Percentiles rank a stretch among this genome's conserved stretches.
Conservation (phyloP, 176 grass and related monocot species). For the Luzula sylvatica region DNA sequence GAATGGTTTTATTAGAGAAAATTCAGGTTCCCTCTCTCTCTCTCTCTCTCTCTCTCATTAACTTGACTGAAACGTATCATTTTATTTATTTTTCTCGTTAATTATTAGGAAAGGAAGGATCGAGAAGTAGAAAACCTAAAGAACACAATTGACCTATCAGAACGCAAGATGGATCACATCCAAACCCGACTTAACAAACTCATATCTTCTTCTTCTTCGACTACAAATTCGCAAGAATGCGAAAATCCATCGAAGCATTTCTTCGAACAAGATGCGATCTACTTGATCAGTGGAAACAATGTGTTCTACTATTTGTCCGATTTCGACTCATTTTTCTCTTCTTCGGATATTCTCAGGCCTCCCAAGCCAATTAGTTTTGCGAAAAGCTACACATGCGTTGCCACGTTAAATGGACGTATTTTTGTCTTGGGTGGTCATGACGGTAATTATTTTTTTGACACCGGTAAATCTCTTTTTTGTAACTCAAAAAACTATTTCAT, state of each 20-base stretch:
- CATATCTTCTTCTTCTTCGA: not conserved
- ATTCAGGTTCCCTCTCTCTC: slow-evolving; percentile 58
- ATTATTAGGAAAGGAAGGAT: not conserved
- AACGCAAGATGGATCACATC: not conserved
- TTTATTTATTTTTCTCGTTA: too few relatives aligned
- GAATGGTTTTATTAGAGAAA: slow-evolving; percentile 33
- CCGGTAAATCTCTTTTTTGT: slow-evolving; percentile 44
- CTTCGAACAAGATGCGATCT: slow-evolving; percentile 63
- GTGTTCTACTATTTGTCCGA: slow-evolving; percentile 41
- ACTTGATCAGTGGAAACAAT: slow-evolving; percentile 61
- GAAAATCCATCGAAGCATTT: slow-evolving; percentile 50
- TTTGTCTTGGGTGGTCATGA: slow-evolving; percentile 72
- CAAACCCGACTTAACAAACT: not conserved
- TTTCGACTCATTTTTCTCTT: slow-evolving; percentile 60
- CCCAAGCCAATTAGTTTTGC: slow-evolving; percentile 41
- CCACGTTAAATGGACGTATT: slow-evolving; percentile 54
- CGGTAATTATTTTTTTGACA: slow-evolving; percentile 53
- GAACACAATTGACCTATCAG: slow-evolving; percentile 10
- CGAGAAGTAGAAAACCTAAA: not conserved
- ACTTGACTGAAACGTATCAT: too few relatives aligned
- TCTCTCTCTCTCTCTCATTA: slow-evolving; percentile 2
- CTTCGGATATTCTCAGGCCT: slow-evolving; percentile 55
- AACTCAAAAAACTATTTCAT: slow-evolving; percentile 6
- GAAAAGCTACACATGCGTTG: slow-evolving; percentile 47
- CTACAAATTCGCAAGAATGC: not conserved